Evolutionary conservation across 495 filamentous ascomycete species (phyloP).

Genomic region (Neurospora tetraspora): DNA sequence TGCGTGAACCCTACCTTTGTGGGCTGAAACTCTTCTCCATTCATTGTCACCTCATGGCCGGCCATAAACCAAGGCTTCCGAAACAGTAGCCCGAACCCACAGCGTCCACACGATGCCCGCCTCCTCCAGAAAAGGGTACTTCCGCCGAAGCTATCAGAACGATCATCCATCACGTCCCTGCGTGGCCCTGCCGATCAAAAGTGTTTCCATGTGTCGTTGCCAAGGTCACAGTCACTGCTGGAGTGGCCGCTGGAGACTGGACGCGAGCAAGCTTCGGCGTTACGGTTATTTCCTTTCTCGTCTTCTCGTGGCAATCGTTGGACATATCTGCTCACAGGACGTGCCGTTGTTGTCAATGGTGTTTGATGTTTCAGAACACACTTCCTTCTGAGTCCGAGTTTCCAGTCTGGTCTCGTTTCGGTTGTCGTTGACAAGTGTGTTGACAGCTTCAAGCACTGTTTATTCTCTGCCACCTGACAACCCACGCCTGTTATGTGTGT

Average conservation of each 20-base stretch:
- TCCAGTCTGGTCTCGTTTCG: not conserved
- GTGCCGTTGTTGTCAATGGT: not conserved
- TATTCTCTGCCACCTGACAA: not conserved
- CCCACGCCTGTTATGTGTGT: not conserved
- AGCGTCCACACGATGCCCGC: not conserved
- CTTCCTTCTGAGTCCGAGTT: not conserved
- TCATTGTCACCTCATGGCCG: not conserved
- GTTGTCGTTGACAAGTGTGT: not conserved
- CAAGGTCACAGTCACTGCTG: not conserved
- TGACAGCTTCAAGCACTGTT: not conserved
- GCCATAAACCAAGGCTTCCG: not conserved
- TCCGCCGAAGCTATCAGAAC: not conserved
- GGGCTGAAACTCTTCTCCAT: not conserved
- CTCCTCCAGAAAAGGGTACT: not conserved
- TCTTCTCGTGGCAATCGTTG: not conserved
- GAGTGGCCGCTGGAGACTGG: not conserved
- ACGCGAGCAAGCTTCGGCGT: not conserved
- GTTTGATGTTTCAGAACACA: not conserved
- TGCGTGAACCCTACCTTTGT: not conserved
- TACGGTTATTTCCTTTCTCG: not conserved
- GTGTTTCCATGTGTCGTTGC: not conserved
- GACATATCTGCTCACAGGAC: not conserved
- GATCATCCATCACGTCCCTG: not conserved
- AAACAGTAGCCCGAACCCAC: not conserved
- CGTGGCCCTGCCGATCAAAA: not conserved